Evolutionary conservation across 306 rosid species (phyloP).

Genomic region (Crotalaria pallida): DNA sequence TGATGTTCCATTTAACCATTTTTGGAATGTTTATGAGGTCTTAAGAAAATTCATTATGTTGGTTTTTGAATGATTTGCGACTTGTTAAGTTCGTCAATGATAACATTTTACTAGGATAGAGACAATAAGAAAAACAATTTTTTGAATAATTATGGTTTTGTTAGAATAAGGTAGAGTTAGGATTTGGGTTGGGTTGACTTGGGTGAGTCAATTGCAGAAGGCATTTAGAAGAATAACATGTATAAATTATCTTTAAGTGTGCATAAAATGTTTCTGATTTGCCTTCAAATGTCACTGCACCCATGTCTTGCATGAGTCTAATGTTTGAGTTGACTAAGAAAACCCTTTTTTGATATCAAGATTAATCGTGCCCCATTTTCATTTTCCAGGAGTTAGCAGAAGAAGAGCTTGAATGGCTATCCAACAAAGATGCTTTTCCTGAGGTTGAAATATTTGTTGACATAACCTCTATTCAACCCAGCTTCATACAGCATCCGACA

Average conservation of each 20-base stretch:
- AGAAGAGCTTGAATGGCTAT: conserved; percentile 86
- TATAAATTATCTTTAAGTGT: conserved; percentile 1
- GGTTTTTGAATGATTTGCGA: conserved; percentile 6
- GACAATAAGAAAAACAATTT: background rate
- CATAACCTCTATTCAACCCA: conserved; percentile 31
- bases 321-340: conserved; percentile 12
- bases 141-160: background rate
- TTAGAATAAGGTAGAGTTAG: conserved; percentile 13
- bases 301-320: background rate
- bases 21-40: background rate
- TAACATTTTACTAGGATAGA: background rate
- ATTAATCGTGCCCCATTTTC: background rate
- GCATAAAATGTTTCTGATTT: background rate
- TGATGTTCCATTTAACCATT: background rate
- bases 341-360: background rate
- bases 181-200: conserved; percentile 25
- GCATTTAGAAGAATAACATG: background rate
- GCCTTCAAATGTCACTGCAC: background rate
- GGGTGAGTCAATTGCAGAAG: conserved; percentile 8
- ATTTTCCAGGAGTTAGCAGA: conserved; percentile 46
- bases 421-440: conserved; percentile 81
- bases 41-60: background rate
- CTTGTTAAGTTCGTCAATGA: background rate
- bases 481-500: conserved; percentile 31
- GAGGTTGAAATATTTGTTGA: conserved; percentile 51